phyloP scores from a whole-genome alignment of 768 basidiomycete genomes.

The Rhizopogon vinicolor region DNA sequence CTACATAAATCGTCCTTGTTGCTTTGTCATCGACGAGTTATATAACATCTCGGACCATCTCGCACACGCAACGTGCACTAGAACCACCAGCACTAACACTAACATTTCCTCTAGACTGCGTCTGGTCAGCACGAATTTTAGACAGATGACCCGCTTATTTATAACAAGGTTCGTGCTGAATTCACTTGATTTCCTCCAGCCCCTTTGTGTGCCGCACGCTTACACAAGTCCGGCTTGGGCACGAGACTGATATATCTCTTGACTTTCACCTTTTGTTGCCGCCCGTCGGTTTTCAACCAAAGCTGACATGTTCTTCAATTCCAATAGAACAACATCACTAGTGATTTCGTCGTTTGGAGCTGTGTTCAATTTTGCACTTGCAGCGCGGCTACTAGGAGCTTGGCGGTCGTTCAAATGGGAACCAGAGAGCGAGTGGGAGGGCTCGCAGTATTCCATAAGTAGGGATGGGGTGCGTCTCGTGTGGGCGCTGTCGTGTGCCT shows the following conservation, averaged over 20 bases:
- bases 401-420: slow-evolving; percentile 45
- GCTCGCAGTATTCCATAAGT: slow-evolving; percentile 34
- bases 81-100: neutral
- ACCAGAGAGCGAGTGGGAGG: slow-evolving; percentile 45
- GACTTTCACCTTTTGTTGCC: slow-evolving; percentile 2
- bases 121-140: too few species aligned
- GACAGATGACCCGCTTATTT: slow-evolving; percentile 4
- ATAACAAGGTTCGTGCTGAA: slow-evolving; percentile 8
- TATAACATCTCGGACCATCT: neutral
- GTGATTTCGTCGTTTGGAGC: slow-evolving; percentile 36
- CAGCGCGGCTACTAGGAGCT: slow-evolving; percentile 34
- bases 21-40: neutral
- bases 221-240: slow-evolving; percentile 6
- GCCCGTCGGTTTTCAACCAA: neutral
- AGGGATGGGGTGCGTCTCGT: slow-evolving; percentile 42
- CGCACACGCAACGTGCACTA: neutral
- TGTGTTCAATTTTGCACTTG: slow-evolving; percentile 34
- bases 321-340: slow-evolving; percentile 31
- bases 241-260: neutral
- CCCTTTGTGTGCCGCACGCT: slow-evolving; percentile 3
- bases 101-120: neutral
- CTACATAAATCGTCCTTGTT: too few species aligned
- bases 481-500: slow-evolving; percentile 59
- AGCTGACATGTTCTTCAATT: slow-evolving; percentile 2
- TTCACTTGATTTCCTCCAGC: neutral